A percentile compares a stretch with the other conserved stretches of the same genome.
phyloP scores from a whole-genome alignment of 192 early-diverging fungal species.

The Funneliformis mosseae region DNA sequence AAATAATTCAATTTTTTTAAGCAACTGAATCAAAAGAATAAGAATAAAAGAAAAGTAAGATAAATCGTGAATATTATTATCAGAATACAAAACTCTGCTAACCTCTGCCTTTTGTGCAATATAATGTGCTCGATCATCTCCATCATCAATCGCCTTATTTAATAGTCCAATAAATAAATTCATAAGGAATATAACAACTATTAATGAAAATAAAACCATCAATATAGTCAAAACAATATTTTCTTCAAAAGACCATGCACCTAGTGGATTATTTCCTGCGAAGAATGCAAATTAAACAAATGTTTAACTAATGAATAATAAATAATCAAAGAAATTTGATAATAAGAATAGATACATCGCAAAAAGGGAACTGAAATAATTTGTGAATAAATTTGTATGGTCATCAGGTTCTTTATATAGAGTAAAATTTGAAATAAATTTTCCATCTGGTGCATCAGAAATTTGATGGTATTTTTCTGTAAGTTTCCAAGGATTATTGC shows the following conservation, averaged over 20 bases:
- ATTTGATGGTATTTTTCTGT: background rate
- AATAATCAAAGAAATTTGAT: too few species aligned
- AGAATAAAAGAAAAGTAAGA: too few species aligned
- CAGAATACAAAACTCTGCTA: too few species aligned
- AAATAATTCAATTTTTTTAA: constrained; percentile 6
- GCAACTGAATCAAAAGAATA: too few species aligned
- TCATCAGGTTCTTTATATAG: too few species aligned
- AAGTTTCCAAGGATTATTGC: background rate
- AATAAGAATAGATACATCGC: too few species aligned
- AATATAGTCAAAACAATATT: background rate
- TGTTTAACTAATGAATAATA: too few species aligned
- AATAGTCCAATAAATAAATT: constrained; percentile 12
- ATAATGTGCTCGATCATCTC: background rate
- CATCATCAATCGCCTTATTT: background rate
- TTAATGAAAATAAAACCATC: background rate
- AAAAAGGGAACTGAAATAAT: too few species aligned
- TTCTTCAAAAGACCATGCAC: background rate
- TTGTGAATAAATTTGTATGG: too few species aligned
- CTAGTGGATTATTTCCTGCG: background rate
- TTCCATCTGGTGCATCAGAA: background rate
- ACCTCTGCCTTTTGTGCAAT: constrained; percentile 5
- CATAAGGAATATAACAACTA: background rate
- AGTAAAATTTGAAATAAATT: too few species aligned
- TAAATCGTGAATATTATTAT: background rate
- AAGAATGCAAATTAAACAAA: too few species aligned